These are phyloP conservation scores for Tricholoma hemisulphureum DNA, from an alignment of 768 basidiomycete genomes.

Conservation along the genomic window DNA sequence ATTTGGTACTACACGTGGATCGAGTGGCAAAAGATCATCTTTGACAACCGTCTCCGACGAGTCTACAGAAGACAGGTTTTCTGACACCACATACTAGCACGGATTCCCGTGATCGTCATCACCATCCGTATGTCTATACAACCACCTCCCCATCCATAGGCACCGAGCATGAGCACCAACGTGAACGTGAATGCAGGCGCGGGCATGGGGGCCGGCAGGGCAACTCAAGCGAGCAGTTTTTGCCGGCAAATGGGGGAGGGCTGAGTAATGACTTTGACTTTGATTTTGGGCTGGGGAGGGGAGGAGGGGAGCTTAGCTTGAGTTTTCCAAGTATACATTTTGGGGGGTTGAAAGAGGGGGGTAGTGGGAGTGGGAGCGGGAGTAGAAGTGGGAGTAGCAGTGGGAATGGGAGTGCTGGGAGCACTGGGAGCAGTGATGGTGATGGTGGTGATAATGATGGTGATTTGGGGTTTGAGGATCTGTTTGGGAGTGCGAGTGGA, in stretches of 20 bases:
- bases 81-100: background rate
- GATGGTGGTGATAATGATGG: constrained; percentile 35
- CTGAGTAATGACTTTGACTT: constrained; percentile 69
- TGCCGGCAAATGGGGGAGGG: constrained; percentile 50
- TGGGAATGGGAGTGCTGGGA: constrained; percentile 23
- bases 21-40: constrained; percentile 48
- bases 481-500: constrained; percentile 26
- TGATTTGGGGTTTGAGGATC: constrained; percentile 22
- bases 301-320: background rate
- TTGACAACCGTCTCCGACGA: constrained; percentile 54
- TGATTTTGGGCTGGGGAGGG: constrained; percentile 30
- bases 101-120: background rate
- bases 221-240: constrained; percentile 29
- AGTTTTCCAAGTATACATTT: constrained; percentile 88
- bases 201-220: too few relatives aligned
- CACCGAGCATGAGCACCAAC: too few relatives aligned
- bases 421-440: background rate
- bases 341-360: constrained; percentile 45
- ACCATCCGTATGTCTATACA: too few relatives aligned
- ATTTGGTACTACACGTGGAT: constrained; percentile 93
- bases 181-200: too few relatives aligned
- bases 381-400: constrained; percentile 8
- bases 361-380: constrained; percentile 21
- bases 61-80: constrained; percentile 38
- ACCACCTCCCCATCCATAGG: too few relatives aligned